Percentiles rank a stretch among this genome's conserved stretches.
Conservation (phyloP, 805 yeast species). For the Candida verbasci region DNA sequence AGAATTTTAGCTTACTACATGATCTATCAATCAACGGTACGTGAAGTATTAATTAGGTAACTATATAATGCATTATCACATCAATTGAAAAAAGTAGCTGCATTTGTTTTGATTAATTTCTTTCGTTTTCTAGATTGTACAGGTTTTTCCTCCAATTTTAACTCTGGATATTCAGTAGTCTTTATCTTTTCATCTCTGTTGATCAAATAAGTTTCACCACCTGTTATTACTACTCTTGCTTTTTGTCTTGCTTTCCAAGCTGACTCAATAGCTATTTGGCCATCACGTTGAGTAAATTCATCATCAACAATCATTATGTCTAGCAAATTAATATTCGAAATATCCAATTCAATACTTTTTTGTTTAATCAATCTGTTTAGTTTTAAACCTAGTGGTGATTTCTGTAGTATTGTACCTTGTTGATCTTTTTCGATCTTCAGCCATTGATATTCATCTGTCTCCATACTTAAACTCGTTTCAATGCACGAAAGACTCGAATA, state of each 20-base stretch:
- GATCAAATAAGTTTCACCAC: conserved; percentile 2
- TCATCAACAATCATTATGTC: conserved; percentile 3
- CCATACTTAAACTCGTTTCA: conserved; percentile 5
- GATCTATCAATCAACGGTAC: too few relatives aligned
- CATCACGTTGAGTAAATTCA: neutral
- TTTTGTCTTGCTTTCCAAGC: conserved; percentile 1
- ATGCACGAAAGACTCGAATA: conserved; percentile 5
- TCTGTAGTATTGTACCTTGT: conserved; percentile 1
- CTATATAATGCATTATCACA: too few relatives aligned
- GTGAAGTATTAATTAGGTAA: too few relatives aligned
- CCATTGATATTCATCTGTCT: conserved; percentile 1
- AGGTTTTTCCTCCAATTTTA: neutral
- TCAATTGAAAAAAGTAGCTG: conserved; percentile 10
- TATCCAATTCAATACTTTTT: neutral
- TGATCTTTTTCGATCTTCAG: neutral
- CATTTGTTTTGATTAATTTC: conserved; percentile 9
- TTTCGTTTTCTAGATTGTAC: conserved; percentile 1
- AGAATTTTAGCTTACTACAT: too few relatives aligned
- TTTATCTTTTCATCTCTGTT: neutral
- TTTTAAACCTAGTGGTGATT: conserved; percentile 23
- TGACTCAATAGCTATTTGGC: neutral
- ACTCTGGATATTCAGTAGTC: neutral
- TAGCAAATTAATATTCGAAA: neutral
- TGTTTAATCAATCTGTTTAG: conserved; percentile 9
- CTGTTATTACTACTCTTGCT: neutral